Conservation (phyloP, 345 rosid species). For the Eucalyptus curtisii region DNA sequence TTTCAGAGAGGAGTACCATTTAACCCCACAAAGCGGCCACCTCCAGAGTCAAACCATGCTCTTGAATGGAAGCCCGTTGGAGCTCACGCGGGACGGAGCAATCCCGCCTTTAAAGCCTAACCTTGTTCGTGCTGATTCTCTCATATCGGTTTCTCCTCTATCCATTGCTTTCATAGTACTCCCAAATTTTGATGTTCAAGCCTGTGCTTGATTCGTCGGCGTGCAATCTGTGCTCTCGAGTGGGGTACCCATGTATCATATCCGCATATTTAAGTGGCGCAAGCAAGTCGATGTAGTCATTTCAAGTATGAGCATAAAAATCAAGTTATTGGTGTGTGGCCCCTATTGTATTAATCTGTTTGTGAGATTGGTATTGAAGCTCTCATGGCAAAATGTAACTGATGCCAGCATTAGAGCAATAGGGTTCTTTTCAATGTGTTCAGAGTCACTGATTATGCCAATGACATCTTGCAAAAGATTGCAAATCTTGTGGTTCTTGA, state of each 20-base stretch:
- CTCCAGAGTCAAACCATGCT: conserved; percentile 57
- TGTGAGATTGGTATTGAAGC: neutral
- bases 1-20: conserved; percentile 80
- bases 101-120: conserved; percentile 62
- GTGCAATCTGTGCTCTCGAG: neutral
- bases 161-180: conserved; percentile 73
- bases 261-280: neutral
- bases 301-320: neutral
- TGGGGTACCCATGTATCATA: neutral
- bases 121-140: conserved; percentile 26
- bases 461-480: neutral
- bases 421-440: neutral
- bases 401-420: neutral
- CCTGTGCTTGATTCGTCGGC: conserved; percentile 23
- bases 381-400: neutral
- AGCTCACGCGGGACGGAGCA: conserved; percentile 27
- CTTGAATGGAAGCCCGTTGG: conserved; percentile 63
- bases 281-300: neutral
- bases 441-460: neutral
- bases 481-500: neutral
- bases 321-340: neutral
- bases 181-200: conserved; percentile 66
- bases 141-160: conserved; percentile 30
- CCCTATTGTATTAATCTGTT: neutral
- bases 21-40: conserved; percentile 61